Evolutionary conservation across 108 stramenopile species (phyloP).

Genomic region (Nitzschia sp.): DNA sequence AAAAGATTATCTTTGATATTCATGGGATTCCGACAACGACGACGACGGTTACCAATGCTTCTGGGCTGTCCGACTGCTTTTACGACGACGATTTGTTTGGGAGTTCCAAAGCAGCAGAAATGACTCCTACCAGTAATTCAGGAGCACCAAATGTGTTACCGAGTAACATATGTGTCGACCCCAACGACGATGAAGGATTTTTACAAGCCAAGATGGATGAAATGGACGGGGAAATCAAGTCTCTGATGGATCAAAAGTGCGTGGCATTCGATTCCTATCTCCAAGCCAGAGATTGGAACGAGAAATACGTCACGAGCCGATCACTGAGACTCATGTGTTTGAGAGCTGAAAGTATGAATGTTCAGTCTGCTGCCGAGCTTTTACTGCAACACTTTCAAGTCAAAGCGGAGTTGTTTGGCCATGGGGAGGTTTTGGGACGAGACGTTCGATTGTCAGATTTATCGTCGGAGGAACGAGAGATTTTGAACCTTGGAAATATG

Average conservation of each 20-base stretch:
- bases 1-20: constrained; percentile 8
- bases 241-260: neutral
- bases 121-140: neutral
- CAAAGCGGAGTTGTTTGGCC: constrained; percentile 28
- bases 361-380: constrained; percentile 17
- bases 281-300: neutral
- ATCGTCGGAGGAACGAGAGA: neutral
- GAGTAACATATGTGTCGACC: neutral
- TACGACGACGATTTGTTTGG: too few relatives aligned
- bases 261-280: neutral
- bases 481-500: constrained; percentile 9
- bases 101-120: neutral
- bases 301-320: constrained; percentile 7
- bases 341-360: constrained; percentile 37
- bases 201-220: neutral
- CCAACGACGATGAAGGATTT: neutral
- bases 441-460: constrained; percentile 19
- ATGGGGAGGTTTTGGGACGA: constrained; percentile 18
- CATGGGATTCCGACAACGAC: constrained; percentile 3
- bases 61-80: neutral
- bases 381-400: constrained; percentile 29
- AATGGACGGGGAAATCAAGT: constrained; percentile 1
- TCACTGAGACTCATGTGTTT: constrained; percentile 42
- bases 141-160: neutral
- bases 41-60: neutral